Evolutionary conservation across 192 early-diverging fungal species (phyloP), one percentile per base, ranked within the genome.

Genomic region (Coemansia sp.): DNA sequence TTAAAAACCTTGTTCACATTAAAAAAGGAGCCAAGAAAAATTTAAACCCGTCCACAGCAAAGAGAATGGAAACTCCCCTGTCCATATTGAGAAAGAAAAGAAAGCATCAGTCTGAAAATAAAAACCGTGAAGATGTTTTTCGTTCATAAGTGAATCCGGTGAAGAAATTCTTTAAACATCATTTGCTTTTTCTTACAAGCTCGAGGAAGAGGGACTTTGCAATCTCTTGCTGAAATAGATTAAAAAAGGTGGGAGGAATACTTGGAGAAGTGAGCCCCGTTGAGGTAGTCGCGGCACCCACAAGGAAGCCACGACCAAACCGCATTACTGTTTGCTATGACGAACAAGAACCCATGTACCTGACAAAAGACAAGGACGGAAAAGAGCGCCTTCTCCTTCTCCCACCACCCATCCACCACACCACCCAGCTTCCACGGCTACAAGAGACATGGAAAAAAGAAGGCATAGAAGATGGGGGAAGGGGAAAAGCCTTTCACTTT

Each of bases 301-400:
- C 60, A 51, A 60, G 39, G 10, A 7, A 53, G 34, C 39, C 38
- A 63, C 65, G 63, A 48, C 74, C 75, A 81, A 45, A 76, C 79
- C 73, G 78, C 79, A 82, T 76, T 70, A 82, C 79, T 82, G 79
- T n/a, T n/a, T 82, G 79, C 79, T 82, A 82, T 82, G 79, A 82
- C 79, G 79, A 82, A 76, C 73, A 82, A 64, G 58, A 39, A 33
- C 66, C 64, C 61, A 24, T 63, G 35, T 57, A 60, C n/a, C 55
- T 43, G 23, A 6, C 36, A 52, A 46, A 38, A 52, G 6, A 6
- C 5, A 7, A 52, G 6, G 49, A 24, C 8, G 23, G 49, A 52
- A 52, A 52, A 2, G 2, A 24, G 23, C 6, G 5, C 21, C 6
- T 24, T 0, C 21, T 21, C 49, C 20, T 6, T 23, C 14, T 23